Conservation (phyloP, 73 alveolate species). For the Effrenium voratum region DNA sequence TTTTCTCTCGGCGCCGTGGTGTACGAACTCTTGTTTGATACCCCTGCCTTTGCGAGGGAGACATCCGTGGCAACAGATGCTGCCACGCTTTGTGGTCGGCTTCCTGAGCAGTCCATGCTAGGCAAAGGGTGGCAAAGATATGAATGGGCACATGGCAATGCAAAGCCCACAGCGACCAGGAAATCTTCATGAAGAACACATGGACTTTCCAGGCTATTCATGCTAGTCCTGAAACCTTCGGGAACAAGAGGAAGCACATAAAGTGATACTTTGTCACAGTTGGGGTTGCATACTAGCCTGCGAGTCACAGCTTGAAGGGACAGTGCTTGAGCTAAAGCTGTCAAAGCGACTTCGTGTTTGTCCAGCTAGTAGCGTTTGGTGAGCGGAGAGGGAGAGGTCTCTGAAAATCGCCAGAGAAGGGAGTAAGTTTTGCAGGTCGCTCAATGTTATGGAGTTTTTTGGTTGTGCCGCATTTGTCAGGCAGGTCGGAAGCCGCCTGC, state of each 20-base stretch:
- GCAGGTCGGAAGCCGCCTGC: neutral
- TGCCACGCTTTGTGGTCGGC: neutral
- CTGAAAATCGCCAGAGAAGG: neutral
- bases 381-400: neutral
- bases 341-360: neutral
- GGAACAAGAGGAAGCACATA: no score
- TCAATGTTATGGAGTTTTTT: no score
- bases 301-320: no score
- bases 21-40: conserved; percentile 23
- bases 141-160: neutral
- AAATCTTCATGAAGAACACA: neutral
- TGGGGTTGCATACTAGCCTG: no score
- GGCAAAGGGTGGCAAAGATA: neutral
- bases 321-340: no score
- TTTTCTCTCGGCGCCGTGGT: conserved; percentile 30
- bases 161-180: neutral
- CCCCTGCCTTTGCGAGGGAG: conserved; percentile 14
- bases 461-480: neutral
- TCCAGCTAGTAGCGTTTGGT: neutral
- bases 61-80: conserved; percentile 12
- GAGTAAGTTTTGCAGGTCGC: no score
- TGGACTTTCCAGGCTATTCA: no score
- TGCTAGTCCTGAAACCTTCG: no score
- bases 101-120: conserved; percentile 19
- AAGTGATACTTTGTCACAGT: no score